Conservation (phyloP, 1,139 yeast genomes). For the Candida tetrigidarum region DNA sequence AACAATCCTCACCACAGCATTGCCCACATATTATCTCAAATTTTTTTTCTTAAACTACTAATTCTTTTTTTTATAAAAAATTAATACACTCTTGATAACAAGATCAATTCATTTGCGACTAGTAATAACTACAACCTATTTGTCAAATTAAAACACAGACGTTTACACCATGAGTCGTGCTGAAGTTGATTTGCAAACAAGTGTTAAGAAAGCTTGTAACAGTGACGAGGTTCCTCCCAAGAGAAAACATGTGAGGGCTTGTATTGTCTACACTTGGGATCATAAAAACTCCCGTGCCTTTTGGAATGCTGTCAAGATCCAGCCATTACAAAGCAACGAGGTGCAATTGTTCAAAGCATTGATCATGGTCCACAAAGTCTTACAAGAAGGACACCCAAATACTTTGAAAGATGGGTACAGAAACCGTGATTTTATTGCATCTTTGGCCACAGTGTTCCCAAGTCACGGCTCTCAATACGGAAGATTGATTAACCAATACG, state of each 20-base stretch:
- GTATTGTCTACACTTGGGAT: conserved; percentile 97
- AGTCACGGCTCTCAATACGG: conserved; percentile 60
- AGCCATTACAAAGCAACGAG: conserved; percentile 82
- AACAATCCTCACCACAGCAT: background rate
- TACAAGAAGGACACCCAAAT: conserved; percentile 95
- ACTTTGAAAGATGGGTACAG: conserved; percentile 82
- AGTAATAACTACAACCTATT: no score
- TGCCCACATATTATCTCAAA: no score
- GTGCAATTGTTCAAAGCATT: conserved; percentile 87
- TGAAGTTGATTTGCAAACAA: conserved; percentile 63
- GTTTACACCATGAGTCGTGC: conserved; percentile 50
- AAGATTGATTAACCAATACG: conserved; percentile 78
- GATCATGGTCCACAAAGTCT: conserved; percentile 87
- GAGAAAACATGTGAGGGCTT: conserved; percentile 91
- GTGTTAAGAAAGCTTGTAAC: conserved; percentile 86
- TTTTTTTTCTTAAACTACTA: no score
- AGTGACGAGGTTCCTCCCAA: conserved; percentile 92
- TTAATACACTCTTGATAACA: no score
- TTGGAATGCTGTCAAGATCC: conserved; percentile 82
- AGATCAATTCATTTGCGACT: no score
- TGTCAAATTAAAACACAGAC: no score
- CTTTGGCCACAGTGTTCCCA: conserved; percentile 48
- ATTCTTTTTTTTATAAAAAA: no score
- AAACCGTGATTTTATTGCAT: conserved; percentile 53
- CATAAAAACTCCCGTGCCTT: conserved; percentile 85